phyloP scores from a whole-genome alignment of 306 rosid genomes.

The Trifolium dubium region DNA sequence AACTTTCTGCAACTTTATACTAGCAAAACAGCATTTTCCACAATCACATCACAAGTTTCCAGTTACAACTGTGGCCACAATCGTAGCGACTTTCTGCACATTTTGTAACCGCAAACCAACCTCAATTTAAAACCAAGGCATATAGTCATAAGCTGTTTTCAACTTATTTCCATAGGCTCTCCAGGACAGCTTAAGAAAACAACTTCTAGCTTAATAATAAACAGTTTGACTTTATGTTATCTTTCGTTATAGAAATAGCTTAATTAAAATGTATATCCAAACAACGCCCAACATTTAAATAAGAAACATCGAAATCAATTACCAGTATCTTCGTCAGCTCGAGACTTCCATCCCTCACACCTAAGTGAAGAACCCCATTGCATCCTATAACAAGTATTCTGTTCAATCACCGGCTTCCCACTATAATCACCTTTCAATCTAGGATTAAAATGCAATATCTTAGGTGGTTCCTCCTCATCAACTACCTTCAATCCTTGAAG shows the following conservation, averaged over 20 bases:
- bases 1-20: neutral
- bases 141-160: neutral
- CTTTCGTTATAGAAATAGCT: neutral
- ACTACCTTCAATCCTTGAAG: slow-evolving; percentile 87
- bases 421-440: slow-evolving; percentile 97
- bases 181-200: neutral
- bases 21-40: neutral
- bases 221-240: neutral
- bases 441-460: slow-evolving; percentile 91
- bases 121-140: neutral
- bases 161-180: neutral
- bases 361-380: slow-evolving; percentile 90
- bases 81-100: neutral
- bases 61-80: neutral
- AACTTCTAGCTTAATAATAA: neutral
- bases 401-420: slow-evolving; percentile 82
- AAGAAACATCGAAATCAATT: slow-evolving; percentile 10
- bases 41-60: neutral
- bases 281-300: neutral
- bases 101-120: neutral
- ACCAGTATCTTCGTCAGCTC: slow-evolving; percentile 90
- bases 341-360: slow-evolving; percentile 90
- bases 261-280: neutral
- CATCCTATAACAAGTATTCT: slow-evolving; percentile 91
- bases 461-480: slow-evolving; percentile 92